A percentile compares a stretch with the other conserved stretches of the same genome.
These are phyloP conservation scores for Diaporthe amygdali DNA, from an alignment of 2,329 filamentous ascomycete species.

Conservation along the genomic window DNA sequence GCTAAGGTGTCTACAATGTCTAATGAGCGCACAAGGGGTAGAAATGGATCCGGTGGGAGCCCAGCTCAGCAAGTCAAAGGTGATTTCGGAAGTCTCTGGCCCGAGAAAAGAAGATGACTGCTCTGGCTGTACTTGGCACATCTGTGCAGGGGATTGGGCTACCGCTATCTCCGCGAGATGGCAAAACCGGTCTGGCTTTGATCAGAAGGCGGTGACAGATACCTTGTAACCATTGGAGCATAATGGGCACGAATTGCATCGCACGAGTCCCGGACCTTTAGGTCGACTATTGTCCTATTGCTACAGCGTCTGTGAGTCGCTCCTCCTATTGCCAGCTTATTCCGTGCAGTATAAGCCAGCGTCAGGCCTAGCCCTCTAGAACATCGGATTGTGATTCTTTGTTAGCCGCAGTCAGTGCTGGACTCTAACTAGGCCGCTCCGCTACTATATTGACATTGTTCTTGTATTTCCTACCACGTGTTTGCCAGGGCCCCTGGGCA, in stretches of 20 bases:
- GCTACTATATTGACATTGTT: not conserved
- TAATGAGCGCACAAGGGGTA: not conserved
- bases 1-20: not conserved
- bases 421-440: not conserved
- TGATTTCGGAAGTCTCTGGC: not conserved
- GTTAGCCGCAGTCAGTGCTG: not conserved
- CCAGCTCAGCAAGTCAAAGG: not conserved
- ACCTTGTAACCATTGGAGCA: not conserved
- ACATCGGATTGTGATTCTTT: not conserved
- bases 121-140: not conserved
- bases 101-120: not conserved
- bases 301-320: not conserved
- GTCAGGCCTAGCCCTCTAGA: not conserved
- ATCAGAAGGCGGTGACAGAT: not conserved
- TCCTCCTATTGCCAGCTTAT: not conserved
- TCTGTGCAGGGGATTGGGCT: not conserved
- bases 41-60: not conserved
- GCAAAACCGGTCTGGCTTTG: not conserved
- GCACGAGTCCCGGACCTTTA: not conserved
- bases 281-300: not conserved
- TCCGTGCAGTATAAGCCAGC: not conserved
- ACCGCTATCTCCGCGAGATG: not conserved
- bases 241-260: not conserved
- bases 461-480: not conserved
- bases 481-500: conserved; percentile 8